These are phyloP conservation scores for Reutealis trisperma DNA, from an alignment of 345 rosid genomes.

Conservation along the genomic window DNA sequence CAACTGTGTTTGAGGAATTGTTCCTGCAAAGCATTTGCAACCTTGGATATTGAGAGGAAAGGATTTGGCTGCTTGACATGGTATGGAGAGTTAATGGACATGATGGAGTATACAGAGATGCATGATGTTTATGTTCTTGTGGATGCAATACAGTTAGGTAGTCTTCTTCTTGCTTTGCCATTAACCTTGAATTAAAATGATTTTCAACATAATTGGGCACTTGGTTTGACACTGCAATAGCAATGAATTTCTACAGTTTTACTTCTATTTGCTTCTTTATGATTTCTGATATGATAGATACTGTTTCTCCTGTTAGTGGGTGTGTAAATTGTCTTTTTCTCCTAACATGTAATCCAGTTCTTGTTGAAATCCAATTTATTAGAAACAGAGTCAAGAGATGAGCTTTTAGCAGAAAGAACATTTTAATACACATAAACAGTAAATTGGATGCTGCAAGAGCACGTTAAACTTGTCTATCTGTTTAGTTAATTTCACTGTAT, in stretches of 20 bases:
- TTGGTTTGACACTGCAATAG: neutral
- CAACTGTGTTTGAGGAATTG: constrained; percentile 48
- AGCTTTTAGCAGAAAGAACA: neutral
- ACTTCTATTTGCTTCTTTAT: neutral
- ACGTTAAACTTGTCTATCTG: no score
- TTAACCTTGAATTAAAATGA: no score
- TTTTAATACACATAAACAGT: neutral
- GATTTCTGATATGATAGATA: neutral
- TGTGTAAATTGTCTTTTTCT: neutral
- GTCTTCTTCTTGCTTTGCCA: neutral
- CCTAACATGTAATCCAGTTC: neutral
- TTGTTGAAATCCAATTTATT: neutral
- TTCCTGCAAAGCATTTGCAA: constrained; percentile 57
- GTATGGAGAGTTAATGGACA: constrained; percentile 49
- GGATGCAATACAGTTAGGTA: constrained; percentile 56
- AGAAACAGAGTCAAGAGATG: neutral
- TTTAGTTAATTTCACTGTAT: no score
- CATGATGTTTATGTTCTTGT: constrained; percentile 54
- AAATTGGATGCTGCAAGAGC: no score
- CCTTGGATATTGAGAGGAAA: constrained; percentile 37
- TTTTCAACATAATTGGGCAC: neutral
- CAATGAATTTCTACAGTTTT: neutral
- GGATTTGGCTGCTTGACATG: constrained; percentile 61
- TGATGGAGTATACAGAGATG: constrained; percentile 41
- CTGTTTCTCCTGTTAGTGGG: neutral